phyloP scores from a whole-genome alignment of 2,329 filamentous ascomycete genomes.

The Fusarium begoniae region DNA sequence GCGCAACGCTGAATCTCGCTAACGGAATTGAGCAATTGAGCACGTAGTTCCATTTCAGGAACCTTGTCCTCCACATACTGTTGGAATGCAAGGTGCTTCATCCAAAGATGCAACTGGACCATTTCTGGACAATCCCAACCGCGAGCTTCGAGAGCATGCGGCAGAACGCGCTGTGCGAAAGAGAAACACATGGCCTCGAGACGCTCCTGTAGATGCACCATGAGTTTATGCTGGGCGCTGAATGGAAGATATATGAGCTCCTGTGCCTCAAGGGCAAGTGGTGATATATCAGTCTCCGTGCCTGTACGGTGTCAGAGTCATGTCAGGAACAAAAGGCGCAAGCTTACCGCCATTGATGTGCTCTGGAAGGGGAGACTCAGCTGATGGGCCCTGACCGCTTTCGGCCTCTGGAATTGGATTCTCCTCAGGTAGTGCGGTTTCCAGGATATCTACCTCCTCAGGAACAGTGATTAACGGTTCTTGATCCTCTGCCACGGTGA shows the following conservation, averaged over 20 bases:
- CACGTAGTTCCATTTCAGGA: accelerated
- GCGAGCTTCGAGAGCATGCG: not conserved
- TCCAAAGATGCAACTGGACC: not conserved
- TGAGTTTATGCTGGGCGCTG: not conserved
- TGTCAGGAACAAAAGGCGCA: accelerated
- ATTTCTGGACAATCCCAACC: slow-evolving; percentile 1
- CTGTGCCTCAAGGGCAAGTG: accelerated
- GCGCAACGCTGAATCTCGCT: not conserved
- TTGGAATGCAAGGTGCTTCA: accelerated
- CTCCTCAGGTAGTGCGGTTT: not conserved
- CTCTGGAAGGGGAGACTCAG: accelerated
- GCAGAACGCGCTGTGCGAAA: not conserved
- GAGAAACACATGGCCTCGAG: not conserved
- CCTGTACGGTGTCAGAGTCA: accelerated
- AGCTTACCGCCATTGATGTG: not conserved
- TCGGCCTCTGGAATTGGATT: not conserved
- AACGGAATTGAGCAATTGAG: accelerated
- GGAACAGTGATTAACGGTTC: too few species aligned
- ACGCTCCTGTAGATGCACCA: not conserved
- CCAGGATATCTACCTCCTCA: not conserved
- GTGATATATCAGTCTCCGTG: too few species aligned
- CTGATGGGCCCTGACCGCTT: accelerated
- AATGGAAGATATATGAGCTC: not conserved
- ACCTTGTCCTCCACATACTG: accelerated
- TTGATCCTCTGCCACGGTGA: not conserved